Conservation (phyloP, 2,329 filamentous ascomycete species). For the Fusarium albidum region DNA sequence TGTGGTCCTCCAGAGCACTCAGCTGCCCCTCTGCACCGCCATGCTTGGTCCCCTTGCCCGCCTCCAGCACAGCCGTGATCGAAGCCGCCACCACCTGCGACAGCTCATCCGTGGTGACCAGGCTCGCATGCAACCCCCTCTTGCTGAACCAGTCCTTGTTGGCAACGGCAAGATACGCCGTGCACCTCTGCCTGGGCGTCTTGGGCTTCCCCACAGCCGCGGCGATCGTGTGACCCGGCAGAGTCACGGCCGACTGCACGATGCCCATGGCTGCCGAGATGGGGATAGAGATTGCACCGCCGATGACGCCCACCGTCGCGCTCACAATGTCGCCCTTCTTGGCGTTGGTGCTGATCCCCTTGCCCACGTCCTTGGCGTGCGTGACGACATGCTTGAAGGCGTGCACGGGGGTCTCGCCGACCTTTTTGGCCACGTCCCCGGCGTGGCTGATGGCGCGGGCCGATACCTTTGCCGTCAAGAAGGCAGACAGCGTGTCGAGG, state of each 20-base stretch:
- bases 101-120: constrained; percentile 47
- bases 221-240: constrained; percentile 46
- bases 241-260: constrained; percentile 43
- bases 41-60: constrained; percentile 38
- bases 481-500: constrained; percentile 53
- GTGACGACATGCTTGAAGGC: constrained; percentile 47
- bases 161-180: constrained; percentile 51
- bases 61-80: constrained; percentile 51
- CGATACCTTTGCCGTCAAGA: constrained; percentile 54
- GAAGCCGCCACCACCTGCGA: constrained; percentile 40
- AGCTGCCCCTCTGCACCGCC: constrained; percentile 33
- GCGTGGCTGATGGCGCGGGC: constrained; percentile 54
- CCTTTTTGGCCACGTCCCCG: constrained; percentile 48
- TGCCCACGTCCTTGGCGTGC: constrained; percentile 49
- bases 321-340: constrained; percentile 51
- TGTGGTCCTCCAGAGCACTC: constrained; percentile 36
- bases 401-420: constrained; percentile 47
- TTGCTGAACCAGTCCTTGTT: constrained; percentile 53
- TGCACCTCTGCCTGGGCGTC: constrained; percentile 52
- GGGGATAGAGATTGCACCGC: constrained; percentile 50
- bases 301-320: constrained; percentile 47
- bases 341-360: constrained; percentile 45
- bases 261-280: constrained; percentile 48
- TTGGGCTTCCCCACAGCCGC: constrained; percentile 49
- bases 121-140: constrained; percentile 48